phyloP scores from a whole-genome alignment of 305 asterid species.

The Fraxinus nigra region DNA sequence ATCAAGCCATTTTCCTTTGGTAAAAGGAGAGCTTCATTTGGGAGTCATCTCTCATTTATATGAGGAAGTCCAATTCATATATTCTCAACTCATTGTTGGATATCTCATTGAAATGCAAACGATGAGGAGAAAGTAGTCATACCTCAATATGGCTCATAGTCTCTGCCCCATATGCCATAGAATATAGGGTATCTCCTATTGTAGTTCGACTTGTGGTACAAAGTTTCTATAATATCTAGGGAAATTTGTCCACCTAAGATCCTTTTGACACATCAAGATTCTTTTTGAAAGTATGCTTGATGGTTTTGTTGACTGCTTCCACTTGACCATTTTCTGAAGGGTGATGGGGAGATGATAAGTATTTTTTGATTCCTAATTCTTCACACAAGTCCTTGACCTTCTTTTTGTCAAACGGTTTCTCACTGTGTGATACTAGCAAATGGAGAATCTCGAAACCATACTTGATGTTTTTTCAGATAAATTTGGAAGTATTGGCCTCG shows the following conservation, averaged over 20 bases:
- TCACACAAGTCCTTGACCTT: background rate
- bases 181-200: background rate
- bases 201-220: background rate
- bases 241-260: background rate
- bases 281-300: too few species aligned
- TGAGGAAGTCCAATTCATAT: too few species aligned
- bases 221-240: background rate
- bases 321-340: background rate
- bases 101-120: too few species aligned
- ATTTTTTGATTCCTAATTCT: background rate
- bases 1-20: too few species aligned
- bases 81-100: too few species aligned
- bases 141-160: too few species aligned
- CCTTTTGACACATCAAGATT: background rate
- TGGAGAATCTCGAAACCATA: background rate
- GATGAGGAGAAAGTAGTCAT: background rate
- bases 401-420: too few species aligned
- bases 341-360: background rate
- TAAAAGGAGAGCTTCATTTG: too few species aligned
- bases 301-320: background rate
- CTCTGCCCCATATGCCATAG: background rate
- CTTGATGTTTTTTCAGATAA: too few species aligned
- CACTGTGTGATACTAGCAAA: too few species aligned
- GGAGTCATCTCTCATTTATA: too few species aligned
- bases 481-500: background rate